phyloP scores from a whole-genome alignment of 2,329 filamentous ascomycete genomes.

The Ceratocystis harringtonii region DNA sequence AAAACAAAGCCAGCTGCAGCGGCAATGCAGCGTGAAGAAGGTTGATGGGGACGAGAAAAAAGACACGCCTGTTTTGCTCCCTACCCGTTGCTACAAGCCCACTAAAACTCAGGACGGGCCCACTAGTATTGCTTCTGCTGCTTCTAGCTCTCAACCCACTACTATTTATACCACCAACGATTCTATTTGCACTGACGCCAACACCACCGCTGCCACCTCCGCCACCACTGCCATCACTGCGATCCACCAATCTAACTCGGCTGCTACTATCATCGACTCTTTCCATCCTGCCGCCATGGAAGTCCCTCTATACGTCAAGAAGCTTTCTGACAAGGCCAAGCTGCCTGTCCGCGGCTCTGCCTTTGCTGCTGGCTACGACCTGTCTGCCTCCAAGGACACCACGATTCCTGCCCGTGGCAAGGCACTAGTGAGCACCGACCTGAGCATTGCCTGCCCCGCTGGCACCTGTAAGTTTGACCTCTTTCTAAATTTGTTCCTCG shows the following conservation, averaged over 20 bases:
- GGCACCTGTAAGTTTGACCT: slow-evolving; percentile 61
- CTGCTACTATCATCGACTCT: not conserved
- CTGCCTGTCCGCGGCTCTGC: slow-evolving; percentile 78
- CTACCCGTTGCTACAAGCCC: not conserved
- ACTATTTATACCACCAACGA: not conserved
- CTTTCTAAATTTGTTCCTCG: not conserved
- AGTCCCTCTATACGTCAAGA: slow-evolving; percentile 64
- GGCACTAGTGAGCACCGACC: slow-evolving; percentile 75
- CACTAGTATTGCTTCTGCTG: not conserved
- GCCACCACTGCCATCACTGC: not conserved
- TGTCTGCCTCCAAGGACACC: slow-evolving; percentile 65
- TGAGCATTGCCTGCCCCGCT: slow-evolving; percentile 76
- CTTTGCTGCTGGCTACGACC: slow-evolving; percentile 84
- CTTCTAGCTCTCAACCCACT: not conserved
- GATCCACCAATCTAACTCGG: too few species aligned
- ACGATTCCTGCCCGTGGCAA: slow-evolving; percentile 71
- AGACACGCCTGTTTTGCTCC: not conserved
- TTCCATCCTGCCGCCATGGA: not conserved
- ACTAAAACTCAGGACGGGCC: not conserved
- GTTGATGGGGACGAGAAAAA: not conserved
- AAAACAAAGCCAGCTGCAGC: not conserved
- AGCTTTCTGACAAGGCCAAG: slow-evolving; percentile 63
- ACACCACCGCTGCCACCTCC: not conserved
- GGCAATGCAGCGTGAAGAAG: not conserved
- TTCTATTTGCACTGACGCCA: not conserved